Base-by-base conservation (phyloP, 345 rosid species). In the Eucalyptus polybractea region DNA sequence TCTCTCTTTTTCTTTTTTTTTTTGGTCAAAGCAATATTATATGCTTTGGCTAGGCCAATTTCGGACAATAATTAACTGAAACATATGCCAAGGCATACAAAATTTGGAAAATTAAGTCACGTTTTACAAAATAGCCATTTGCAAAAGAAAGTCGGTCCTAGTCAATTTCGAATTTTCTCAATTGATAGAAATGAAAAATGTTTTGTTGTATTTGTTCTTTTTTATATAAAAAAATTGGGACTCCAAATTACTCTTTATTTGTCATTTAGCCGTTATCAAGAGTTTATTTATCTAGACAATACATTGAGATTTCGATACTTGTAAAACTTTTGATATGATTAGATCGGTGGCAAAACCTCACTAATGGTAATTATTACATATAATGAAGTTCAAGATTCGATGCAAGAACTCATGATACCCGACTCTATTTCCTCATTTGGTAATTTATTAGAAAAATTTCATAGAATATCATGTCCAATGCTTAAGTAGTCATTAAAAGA, bases 221-320 rank as follows among this genome's bases (percentile, higher is more conserved):
- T 60, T 27, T 12, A 1, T 50, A 16, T 4, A 40, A 40, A 40
- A 50, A 27, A 29, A n/a, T 29, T 13, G 10, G 6, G 37, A 19
- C 81, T 72, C 5, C 3, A 0, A 21, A 76, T 44, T 76, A 21
- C 29, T 21, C 5, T 72, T 33, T 13, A 10, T 11, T 37, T 21
- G 16, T 40, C 5, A 10, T 11, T 0, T 37, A 6, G 4, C 7
- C 0, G 0, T 40, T 76, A 76, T 40, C 27, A 3, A 21, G 3
- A 76, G 8, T 40, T 21, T 4, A 40, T 40, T 3, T 76, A 40
- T 6, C 0, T 6, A 76, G 3, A 37, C 2, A 4, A 76, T 76
- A 13, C 14, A 19, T 2, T 6, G 0, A 6, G 13, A 72, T 10
- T 37, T 40, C 13, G 3, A 37, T 40, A 40, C 47, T 40, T 22